Percentiles rank a stretch among this genome's conserved stretches.
These are phyloP conservation scores for Xylaria telfairii DNA, from an alignment of 495 filamentous ascomycete genomes.

Conservation along the genomic window DNA sequence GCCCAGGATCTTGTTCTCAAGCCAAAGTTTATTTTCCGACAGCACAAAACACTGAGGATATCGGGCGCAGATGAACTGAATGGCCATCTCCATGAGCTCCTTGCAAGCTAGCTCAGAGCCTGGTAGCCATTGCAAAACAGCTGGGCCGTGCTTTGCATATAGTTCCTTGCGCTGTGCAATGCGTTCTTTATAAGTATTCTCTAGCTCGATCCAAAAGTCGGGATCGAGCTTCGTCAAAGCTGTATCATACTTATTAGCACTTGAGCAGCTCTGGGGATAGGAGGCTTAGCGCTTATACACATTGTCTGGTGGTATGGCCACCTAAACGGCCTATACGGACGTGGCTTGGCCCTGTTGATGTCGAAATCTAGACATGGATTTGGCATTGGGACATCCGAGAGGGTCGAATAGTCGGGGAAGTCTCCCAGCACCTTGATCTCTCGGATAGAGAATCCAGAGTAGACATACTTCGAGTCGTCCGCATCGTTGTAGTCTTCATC, in stretches of 20 bases:
- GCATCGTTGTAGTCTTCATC: constrained; percentile 42
- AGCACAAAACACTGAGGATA: constrained; percentile 84
- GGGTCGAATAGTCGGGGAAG: constrained; percentile 80
- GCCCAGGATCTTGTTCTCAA: constrained; percentile 75
- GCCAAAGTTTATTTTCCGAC: constrained; percentile 59
- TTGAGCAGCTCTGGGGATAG: not conserved
- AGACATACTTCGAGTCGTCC: constrained; percentile 42
- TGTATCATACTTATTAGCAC: constrained; percentile 40
- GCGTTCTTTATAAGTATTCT: constrained; percentile 71
- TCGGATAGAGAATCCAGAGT: constrained; percentile 61
- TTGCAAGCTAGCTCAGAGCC: constrained; percentile 84
- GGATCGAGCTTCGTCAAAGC: constrained; percentile 81
- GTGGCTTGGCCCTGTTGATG: constrained; percentile 67
- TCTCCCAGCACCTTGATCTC: constrained; percentile 78
- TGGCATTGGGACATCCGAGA: constrained; percentile 82
- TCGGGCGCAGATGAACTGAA: constrained; percentile 79
- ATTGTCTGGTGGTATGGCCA: constrained; percentile 95
- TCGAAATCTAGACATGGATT: constrained; percentile 65
- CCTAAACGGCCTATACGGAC: constrained; percentile 80
- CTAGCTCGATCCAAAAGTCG: constrained; percentile 92
- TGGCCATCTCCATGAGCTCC: constrained; percentile 87
- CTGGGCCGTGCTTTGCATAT: constrained; percentile 65
- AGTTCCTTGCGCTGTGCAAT: constrained; percentile 77
- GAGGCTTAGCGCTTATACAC: constrained; percentile 63
- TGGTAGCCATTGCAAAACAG: constrained; percentile 72